Base-by-base conservation (phyloP, 2,329 filamentous ascomycete species). In the Claviceps sp. region DNA sequence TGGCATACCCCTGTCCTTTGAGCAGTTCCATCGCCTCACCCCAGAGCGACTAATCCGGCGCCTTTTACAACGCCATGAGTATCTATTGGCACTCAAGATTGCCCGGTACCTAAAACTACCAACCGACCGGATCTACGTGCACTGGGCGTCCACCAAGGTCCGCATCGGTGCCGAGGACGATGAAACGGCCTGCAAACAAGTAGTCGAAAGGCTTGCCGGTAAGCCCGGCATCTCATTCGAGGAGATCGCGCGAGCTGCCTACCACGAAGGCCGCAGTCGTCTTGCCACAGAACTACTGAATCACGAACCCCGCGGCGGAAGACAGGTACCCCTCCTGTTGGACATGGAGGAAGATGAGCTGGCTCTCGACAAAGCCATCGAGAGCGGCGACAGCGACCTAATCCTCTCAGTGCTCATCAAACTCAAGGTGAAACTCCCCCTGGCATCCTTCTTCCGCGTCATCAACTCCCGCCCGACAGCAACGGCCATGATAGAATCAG, bases 131-230 rank as follows among this genome's bases (percentile, higher is more conserved):
- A 95, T 98, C 54, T 95, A 96, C 61, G 89, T 95, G 1, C 90
- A 96, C 64, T 98, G 93, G 93, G 93, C 93, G 1, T 91, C 86
- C 18, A 85, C 93, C 63, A 98, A 97, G 66, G 91, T 97, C 4
- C 86, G 89, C 26, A 73, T 85, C 2, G 90, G 90, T 0, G 78
- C 82, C 0, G 89, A 89, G 56, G 85, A 95, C 55, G 93, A 97
- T 62, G 89, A 95, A 46, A 81, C 82, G 1, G 88, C 95, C 43
- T 96, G 90, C 66, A 79, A 81, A 36, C 75, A 90, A 49, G 88
- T 98, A 14, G 90, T 97, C 9, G 83, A 89, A 59, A 87, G 89
- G 60, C 76, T 98, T 1, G 81, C 85, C 1, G 89, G 87, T 38
- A 95, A 95, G 63, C 83, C 85, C 0, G 93, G 91, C 1, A 93